phyloP scores from a whole-genome alignment of 2,329 filamentous ascomycete species.

The Chaetomium sp. region DNA sequence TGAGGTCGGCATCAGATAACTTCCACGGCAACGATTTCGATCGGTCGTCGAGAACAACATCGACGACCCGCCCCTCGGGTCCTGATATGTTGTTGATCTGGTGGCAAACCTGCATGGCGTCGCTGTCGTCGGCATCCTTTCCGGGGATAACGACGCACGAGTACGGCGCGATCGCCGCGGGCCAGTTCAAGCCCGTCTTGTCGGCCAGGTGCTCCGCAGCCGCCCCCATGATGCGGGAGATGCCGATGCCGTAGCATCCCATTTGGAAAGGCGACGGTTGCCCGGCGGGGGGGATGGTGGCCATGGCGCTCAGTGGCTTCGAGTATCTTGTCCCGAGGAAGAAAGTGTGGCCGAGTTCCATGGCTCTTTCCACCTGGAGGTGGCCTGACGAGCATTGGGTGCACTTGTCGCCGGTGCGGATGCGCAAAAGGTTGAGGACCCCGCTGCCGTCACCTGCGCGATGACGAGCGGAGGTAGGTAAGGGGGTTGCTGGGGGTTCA shows the following conservation, averaged over 20 bases:
- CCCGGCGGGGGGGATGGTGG: slow-evolving; percentile 45
- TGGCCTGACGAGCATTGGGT: slow-evolving; percentile 66
- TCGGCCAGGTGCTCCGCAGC: slow-evolving; percentile 77
- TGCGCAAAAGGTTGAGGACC: slow-evolving; percentile 64
- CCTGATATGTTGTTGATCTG: slow-evolving; percentile 20
- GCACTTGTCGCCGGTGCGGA: slow-evolving; percentile 70
- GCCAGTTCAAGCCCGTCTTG: slow-evolving; percentile 80
- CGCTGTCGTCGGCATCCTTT: slow-evolving; percentile 24
- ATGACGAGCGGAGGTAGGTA: slow-evolving; percentile 6
- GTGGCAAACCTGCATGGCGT: slow-evolving; percentile 26
- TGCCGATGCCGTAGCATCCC: slow-evolving; percentile 95
- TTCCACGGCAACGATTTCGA: slow-evolving; percentile 74
- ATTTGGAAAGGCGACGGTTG: slow-evolving; percentile 69
- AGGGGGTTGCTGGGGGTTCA: slow-evolving; percentile 12
- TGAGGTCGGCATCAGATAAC: slow-evolving; percentile 82
- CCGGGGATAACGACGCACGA: slow-evolving; percentile 32
- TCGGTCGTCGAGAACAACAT: slow-evolving; percentile 73
- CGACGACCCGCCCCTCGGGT: slow-evolving; percentile 45
- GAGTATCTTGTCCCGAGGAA: slow-evolving; percentile 90
- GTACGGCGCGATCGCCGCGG: slow-evolving; percentile 80
- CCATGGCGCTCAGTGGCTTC: slow-evolving; percentile 66
- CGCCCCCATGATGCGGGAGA: slow-evolving; percentile 87
- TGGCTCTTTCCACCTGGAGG: slow-evolving; percentile 69
- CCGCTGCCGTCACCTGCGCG: slow-evolving; percentile 32
- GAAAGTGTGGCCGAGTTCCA: slow-evolving; percentile 95